phyloP scores from a whole-genome alignment of 2,329 filamentous ascomycete genomes.

The Aspergillus caelatus region DNA sequence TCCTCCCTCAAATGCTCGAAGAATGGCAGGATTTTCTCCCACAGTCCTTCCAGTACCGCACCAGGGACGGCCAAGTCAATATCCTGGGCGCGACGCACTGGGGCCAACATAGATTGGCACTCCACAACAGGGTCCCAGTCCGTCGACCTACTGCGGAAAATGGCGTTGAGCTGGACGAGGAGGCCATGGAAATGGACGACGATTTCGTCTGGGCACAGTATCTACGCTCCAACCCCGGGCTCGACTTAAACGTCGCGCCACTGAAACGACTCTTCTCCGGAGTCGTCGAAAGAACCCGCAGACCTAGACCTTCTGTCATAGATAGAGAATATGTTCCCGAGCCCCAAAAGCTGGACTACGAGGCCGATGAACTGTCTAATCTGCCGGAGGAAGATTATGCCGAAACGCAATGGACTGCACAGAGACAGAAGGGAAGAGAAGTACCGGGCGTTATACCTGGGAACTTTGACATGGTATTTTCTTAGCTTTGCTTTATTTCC shows the following conservation, averaged over 20 bases:
- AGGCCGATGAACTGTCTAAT: not conserved
- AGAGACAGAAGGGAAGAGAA: not conserved
- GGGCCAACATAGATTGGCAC: constrained; percentile 17
- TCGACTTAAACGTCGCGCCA: constrained; percentile 14
- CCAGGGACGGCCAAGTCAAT: constrained; percentile 43
- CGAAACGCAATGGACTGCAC: not conserved
- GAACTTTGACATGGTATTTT: not conserved
- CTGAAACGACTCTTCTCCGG: constrained; percentile 23
- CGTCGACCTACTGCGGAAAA: constrained; percentile 19
- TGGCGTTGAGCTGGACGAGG: constrained; percentile 15
- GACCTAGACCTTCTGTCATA: not conserved
- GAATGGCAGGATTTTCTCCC: constrained; percentile 55
- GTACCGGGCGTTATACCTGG: not conserved
- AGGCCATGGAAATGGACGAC: constrained; percentile 29
- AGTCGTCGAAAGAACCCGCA: not conserved
- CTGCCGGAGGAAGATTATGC: not conserved
- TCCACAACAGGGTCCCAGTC: constrained; percentile 25
- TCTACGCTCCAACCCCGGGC: constrained; percentile 1
- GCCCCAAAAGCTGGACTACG: not conserved
- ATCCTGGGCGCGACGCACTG: constrained; percentile 34
- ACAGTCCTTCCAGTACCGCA: constrained; percentile 39
- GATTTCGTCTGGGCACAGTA: constrained; percentile 27
- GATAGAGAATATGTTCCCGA: not conserved
- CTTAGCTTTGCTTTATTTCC: not conserved
- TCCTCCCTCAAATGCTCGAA: constrained; percentile 49